phyloP scores from a whole-genome alignment of 2,329 filamentous ascomycete genomes.

The Penicillium sp. region DNA sequence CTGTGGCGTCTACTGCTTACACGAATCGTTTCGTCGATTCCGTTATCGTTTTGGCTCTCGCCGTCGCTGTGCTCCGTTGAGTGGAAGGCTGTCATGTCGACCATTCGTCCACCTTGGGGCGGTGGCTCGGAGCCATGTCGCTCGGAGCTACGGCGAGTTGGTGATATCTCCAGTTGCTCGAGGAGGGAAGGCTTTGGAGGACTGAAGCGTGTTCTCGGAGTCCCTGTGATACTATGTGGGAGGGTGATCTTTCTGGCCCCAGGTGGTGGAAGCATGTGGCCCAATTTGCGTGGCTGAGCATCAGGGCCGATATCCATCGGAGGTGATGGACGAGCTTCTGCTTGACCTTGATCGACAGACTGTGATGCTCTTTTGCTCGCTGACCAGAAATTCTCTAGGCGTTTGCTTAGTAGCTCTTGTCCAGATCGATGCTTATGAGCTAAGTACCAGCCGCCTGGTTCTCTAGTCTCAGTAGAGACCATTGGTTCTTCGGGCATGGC shows the following conservation, averaged over 20 bases:
- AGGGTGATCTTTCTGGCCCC: constrained; percentile 38
- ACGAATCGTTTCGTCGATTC: constrained; percentile 29
- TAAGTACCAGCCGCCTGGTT: constrained; percentile 33
- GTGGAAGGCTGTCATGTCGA: constrained; percentile 26
- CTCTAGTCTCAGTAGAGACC: background rate
- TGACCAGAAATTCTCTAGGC: constrained; percentile 45
- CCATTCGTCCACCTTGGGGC: constrained; percentile 30
- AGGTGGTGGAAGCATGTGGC: constrained; percentile 31
- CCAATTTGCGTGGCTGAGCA: constrained; percentile 29
- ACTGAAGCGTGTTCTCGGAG: constrained; percentile 45
- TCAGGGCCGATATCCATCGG: constrained; percentile 23
- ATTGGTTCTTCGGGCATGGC: background rate
- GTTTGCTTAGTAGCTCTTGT: constrained; percentile 43
- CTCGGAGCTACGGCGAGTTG: constrained; percentile 38
- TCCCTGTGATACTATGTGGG: constrained; percentile 39
- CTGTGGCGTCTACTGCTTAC: constrained; percentile 31
- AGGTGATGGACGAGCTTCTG: constrained; percentile 23
- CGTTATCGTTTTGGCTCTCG: constrained; percentile 20
- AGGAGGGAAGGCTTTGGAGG: constrained; percentile 46
- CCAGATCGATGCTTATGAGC: constrained; percentile 32
- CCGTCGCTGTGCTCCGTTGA: constrained; percentile 26
- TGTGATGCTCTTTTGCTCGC: constrained; percentile 36
- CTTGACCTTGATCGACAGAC: constrained; percentile 23
- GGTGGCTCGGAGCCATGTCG: constrained; percentile 34
- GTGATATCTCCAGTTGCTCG: constrained; percentile 43